Evolutionary conservation across 345 rosid species (phyloP).

Genomic region (Melastoma malabathricum): DNA sequence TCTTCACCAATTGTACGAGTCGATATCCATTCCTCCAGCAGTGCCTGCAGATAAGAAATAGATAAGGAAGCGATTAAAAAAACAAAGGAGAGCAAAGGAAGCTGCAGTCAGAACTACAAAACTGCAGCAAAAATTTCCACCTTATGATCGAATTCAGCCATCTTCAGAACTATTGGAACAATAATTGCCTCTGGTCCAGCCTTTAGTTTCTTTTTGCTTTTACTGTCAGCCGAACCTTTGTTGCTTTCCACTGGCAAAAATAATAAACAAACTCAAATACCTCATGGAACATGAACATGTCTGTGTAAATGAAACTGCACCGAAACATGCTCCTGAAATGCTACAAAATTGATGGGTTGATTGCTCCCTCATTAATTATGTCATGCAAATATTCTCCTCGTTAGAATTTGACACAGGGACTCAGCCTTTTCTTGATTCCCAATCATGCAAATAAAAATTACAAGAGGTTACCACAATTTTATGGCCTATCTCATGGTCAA

Average conservation of each 20-base stretch:
- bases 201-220: constrained; percentile 35
- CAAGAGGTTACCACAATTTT: no score
- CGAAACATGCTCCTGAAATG: background rate
- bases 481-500: no score
- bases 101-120: background rate
- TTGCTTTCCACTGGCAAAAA: constrained; percentile 27
- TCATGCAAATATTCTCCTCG: no score
- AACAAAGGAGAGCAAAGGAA: background rate
- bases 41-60: constrained; percentile 37
- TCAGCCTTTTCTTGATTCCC: no score
- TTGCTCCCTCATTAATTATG: no score
- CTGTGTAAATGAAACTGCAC: background rate
- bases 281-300: background rate
- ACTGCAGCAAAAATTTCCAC: constrained; percentile 17
- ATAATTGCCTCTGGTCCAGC: constrained; percentile 67
- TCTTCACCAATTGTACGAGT: constrained; percentile 48
- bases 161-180: constrained; percentile 75
- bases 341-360: background rate
- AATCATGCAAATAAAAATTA: no score
- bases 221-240: constrained; percentile 20
- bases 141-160: constrained; percentile 95
- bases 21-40: constrained; percentile 87
- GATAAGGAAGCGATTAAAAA: background rate
- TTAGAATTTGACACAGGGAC: no score
- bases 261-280: constrained; percentile 2